Base-by-base conservation (phyloP, 2,329 filamentous ascomycete genomes). In the Pleomassaria siparia region DNA sequence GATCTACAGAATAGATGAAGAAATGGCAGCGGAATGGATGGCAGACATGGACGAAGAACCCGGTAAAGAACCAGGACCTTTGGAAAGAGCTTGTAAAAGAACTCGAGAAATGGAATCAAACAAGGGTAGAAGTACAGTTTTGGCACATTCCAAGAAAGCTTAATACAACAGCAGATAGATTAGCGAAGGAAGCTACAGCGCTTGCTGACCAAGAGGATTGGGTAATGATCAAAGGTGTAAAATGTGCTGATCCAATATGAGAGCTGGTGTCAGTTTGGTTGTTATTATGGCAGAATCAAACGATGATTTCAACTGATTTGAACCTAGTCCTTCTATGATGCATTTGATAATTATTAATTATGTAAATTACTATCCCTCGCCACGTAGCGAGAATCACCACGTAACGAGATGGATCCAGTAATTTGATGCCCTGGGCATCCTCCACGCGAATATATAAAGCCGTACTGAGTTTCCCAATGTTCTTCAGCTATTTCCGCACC, bases 21-120 rank as follows among this genome's bases (percentile, higher is more conserved):
- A 60, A 30, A 0, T 82, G 80, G 80, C 40, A 74, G 5, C 43
- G 43, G 5, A 75, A 74, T 12, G 70, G 62, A 5, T 84, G 80
- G 79, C 70, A 29, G 48, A 77, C 65, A 8, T 50, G 43, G 0
- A 49, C 41, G 2, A 63, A 67, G 0, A 52, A 12, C 1, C 48
- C 55, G 1, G 76, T 81, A 37, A 75, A 75, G 58, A 82, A 82
- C 50, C 66, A 59, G 48, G 79, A 84, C 49, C 51, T 83, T 18
- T 83, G 81, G 78, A 63, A 80, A 55, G 51, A 43, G 41, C 41
- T 58, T 7, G 16, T 56, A 16, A 40, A 47, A 18, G 49, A 58
- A 45, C 25, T 51, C 15, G 44, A 54, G 43, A 46, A 30, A 35
- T 49, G 43, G 36, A 44, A 26, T 15, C 12, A 46, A 44, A 6